Evolutionary conservation across 148 eudicot species (phyloP), one percentile per base, ranked within the genome.

Genomic region (Rhododendron simsii): DNA sequence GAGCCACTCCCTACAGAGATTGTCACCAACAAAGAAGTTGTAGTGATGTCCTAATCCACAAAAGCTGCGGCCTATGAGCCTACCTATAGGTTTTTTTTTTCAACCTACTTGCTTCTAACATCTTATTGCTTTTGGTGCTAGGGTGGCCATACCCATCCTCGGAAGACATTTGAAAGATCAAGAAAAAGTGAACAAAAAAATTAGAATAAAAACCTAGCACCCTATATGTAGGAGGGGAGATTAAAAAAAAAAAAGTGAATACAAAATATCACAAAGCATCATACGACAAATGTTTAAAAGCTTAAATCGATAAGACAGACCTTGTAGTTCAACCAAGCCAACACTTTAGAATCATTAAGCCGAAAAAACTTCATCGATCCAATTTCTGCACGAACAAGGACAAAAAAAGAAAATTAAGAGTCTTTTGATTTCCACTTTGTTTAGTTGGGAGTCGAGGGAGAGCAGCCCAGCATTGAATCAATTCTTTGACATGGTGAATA

Each of bases 321-420:
- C 98, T 97, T 97, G 81, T 81, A 87, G 88, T 87, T 90, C 90
- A 98, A 82, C 98, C 99, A 98, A 86, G 90, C 89, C 79, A 95
- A 86, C 83, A 98, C 98, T 92, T 95, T 98, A 55, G 94, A 84
- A 87, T 98, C 98, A 88, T 95, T 93, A 80, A 98, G 98, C 92
- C 99, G 90, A 84, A 93, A 94, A 91, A 95, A 95, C 92, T 92
- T 95, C 73, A 91, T 90, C 2, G 94, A 92, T 86, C 99, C 98
- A 84, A 95, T 86, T 91, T 98, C 99, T 96, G 95, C 84, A 81
- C 45, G 87, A 23, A n/a, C 30, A 86, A 28, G 63, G 35, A 88
- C 2, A 85, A 53, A 76, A 85, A 41, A 65, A 6, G 67, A 18
- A 59, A 59, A 21, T 57, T 57, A 20, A 59, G 65, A 20, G n/a